Percentiles rank a stretch among this genome's conserved stretches.
Evolutionary conservation across 768 basidiomycete genomes (phyloP).

Genomic region (Xerocomellus intermedius): DNA sequence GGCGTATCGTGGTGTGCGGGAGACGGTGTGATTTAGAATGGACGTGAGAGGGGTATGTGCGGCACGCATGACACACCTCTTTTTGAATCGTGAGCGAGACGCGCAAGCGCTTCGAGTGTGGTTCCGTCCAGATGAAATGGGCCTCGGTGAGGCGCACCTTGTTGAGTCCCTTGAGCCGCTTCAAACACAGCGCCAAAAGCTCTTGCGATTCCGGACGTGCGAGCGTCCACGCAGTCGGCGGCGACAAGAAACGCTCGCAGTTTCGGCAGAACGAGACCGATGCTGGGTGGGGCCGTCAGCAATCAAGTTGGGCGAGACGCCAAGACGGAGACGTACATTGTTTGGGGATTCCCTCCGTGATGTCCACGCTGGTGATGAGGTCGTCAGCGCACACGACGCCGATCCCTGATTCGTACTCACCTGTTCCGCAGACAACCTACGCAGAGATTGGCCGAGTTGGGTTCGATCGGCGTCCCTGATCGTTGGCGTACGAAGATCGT

Average conservation of each 20-base stretch:
- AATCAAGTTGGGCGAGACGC: neutral
- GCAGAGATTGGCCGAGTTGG: constrained; percentile 91
- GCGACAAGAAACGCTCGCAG: constrained; percentile 93
- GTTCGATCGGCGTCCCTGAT: constrained; percentile 79
- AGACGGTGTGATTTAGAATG: neutral
- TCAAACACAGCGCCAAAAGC: constrained; percentile 89
- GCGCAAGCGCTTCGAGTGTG: constrained; percentile 89
- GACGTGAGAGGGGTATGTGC: no score
- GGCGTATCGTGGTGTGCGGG: constrained; percentile 12
- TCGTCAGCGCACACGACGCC: neutral
- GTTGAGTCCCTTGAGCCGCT: constrained; percentile 89
- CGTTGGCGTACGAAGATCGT: constrained; percentile 1
- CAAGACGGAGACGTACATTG: constrained; percentile 54
- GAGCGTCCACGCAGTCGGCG: constrained; percentile 82
- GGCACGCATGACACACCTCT: constrained; percentile 56
- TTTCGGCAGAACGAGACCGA: constrained; percentile 92
- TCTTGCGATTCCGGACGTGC: constrained; percentile 91
- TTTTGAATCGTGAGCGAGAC: constrained; percentile 98
- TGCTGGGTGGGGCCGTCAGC: constrained; percentile 42
- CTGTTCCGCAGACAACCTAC: constrained; percentile 87
- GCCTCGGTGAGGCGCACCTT: constrained; percentile 98
- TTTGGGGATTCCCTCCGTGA: constrained; percentile 97
- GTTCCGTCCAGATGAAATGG: constrained; percentile 99
- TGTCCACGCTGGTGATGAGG: constrained; percentile 66
- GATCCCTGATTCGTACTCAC: constrained; percentile 41